Evolutionary conservation across 1,139 yeast species (phyloP).

Genomic region (Debaryomyces fabryi): DNA sequence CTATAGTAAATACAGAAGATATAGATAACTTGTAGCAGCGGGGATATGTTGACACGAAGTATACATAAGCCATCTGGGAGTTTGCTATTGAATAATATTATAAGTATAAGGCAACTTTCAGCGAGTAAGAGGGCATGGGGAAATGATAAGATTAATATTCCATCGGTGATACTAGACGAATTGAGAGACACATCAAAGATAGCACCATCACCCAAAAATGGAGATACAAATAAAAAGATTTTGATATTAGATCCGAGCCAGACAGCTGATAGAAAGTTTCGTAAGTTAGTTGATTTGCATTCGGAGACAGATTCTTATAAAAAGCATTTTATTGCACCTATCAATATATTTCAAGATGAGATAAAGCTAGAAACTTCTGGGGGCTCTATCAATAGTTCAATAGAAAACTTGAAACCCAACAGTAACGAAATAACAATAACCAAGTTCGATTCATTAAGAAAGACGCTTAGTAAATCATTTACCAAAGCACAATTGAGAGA

Average conservation of each 20-base stretch:
- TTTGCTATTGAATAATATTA: neutral
- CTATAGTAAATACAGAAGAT: neutral
- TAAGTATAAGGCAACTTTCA: neutral
- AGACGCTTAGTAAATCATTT: slow-evolving; percentile 20
- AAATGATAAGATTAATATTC: slow-evolving; percentile 6
- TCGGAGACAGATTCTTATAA: slow-evolving; percentile 2
- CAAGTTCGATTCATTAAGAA: slow-evolving; percentile 14
- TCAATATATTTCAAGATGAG: slow-evolving; percentile 7
- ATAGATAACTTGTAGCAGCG: neutral
- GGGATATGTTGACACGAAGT: slow-evolving; percentile 4
- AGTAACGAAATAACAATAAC: slow-evolving; percentile 13
- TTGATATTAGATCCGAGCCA: slow-evolving; percentile 22
- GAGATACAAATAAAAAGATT: slow-evolving; percentile 13
- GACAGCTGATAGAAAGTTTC: slow-evolving; percentile 15
- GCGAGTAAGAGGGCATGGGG: neutral
- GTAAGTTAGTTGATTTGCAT: slow-evolving; percentile 12
- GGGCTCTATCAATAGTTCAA: slow-evolving; percentile 9
- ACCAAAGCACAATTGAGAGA: slow-evolving; percentile 24
- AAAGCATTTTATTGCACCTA: slow-evolving; percentile 4
- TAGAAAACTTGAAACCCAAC: slow-evolving; percentile 18
- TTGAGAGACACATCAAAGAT: slow-evolving; percentile 17
- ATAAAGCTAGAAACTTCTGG: neutral
- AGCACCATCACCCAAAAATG: slow-evolving; percentile 12
- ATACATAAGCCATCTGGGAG: neutral
- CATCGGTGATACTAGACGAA: slow-evolving; percentile 20